Evolutionary conservation across 306 rosid genomes (phyloP), one percentile per base, ranked within the genome.

Genomic region (Phaseolus lunatus): DNA sequence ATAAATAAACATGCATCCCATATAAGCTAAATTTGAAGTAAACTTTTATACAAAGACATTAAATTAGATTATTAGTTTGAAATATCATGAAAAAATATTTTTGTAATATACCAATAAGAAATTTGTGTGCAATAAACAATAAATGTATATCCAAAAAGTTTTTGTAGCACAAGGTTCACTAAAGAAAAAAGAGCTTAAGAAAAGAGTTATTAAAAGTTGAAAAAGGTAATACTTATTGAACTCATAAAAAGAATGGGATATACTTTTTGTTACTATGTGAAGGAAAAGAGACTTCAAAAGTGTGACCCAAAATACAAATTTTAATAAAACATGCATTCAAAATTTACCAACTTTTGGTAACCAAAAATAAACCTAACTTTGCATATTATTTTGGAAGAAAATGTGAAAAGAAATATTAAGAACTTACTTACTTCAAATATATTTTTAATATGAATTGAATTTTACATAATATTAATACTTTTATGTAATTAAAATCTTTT

Each of bases 131-230:
- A 62, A 62, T 5, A 1, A 29, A 27, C 39, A 15, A 27, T 4
- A 59, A 58, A 15, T 57, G 65, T 14, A 29, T 29, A 27, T 27
- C 2, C 3, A 27, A 61, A 61, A 61, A 16, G 67, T 29, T 49
- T 22, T 69, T 53, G 19, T 54, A 35, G 70, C 48, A 35, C 59
- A 65, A 26, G 41, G n/a, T 73, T 57, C 64, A 49, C 70, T 13
- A 19, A 64, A 64, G 35, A 33, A 33, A 41, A 68, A 67, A 52
- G 12, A 62, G 18, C 37, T 58, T 26, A 5, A 52, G 54, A 50
- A 77, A 77, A 53, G 23, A 77, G 22, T 67, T 54, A 77, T 54
- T 53, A 67, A 77, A 77, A 67, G 75, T 31, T 77, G 75, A 16
- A 54, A 77, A 77, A 77, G 56, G 69, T 26, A 67, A 56, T 27